These are phyloP conservation scores for Eragrostis tef DNA, from an alignment of 202 grass and related monocot species.

Conservation along the genomic window DNA sequence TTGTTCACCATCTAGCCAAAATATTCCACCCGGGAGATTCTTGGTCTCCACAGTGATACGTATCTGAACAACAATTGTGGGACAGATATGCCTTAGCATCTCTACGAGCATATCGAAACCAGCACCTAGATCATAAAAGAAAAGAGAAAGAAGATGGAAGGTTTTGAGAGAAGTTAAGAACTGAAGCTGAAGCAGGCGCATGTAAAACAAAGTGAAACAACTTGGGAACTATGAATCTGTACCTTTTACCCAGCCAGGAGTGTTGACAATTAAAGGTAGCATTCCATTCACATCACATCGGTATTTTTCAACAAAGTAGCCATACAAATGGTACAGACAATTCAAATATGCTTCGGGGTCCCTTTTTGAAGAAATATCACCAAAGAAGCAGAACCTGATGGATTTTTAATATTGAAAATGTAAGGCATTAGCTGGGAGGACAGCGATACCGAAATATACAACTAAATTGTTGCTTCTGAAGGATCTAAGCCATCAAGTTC, in stretches of 20 bases:
- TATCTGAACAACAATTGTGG: conserved; percentile 72
- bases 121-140: conserved; percentile 57
- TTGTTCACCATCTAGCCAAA: conserved; percentile 68
- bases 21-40: conserved; percentile 84
- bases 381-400: conserved; percentile 78
- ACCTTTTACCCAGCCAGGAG: conserved; percentile 98
- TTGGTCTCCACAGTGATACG: conserved; percentile 60
- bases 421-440: conserved; percentile 3
- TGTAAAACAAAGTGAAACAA: conserved; percentile 36
- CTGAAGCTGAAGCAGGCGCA: conserved; percentile 1
- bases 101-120: conserved; percentile 88
- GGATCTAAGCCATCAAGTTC: not conserved
- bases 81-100: conserved; percentile 76
- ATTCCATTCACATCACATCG: conserved; percentile 38
- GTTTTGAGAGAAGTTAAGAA: conserved; percentile 40
- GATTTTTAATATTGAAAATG: conserved; percentile 30
- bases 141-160: conserved; percentile 19
- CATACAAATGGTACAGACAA: conserved; percentile 68
- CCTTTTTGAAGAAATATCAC: conserved; percentile 88
- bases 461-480: not conserved
- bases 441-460: not conserved
- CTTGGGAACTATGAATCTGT: conserved; percentile 33
- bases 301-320: conserved; percentile 64
- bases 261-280: conserved; percentile 78
- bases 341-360: conserved; percentile 79